phyloP scores from a whole-genome alignment of 805 yeast species.

The Lipomyces starkeyi region DNA sequence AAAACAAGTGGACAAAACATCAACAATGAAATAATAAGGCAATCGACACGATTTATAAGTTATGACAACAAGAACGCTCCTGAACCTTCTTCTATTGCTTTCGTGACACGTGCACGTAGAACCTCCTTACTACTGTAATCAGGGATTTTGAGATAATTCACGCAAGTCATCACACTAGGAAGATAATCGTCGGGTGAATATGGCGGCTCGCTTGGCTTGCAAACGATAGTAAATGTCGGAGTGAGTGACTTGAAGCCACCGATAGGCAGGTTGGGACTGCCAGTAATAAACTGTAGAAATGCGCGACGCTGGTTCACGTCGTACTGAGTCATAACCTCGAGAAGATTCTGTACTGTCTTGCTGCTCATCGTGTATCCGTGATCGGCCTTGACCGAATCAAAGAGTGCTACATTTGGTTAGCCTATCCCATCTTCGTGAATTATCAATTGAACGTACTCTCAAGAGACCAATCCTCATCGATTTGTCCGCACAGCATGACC shows the following conservation, averaged over 20 bases:
- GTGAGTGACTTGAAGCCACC: constrained; percentile 87
- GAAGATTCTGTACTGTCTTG: constrained; percentile 60
- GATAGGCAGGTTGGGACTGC: constrained; percentile 89
- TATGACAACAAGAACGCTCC: constrained; percentile 48
- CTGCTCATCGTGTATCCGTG: constrained; percentile 87
- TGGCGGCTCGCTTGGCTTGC: constrained; percentile 75
- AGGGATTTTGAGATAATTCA: constrained; percentile 89
- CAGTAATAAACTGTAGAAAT: constrained; percentile 87
- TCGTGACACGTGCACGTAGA: constrained; percentile 62
- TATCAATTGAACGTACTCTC: constrained; percentile 41
- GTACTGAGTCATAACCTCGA: constrained; percentile 67
- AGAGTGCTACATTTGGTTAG: constrained; percentile 54
- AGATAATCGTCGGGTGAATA: constrained; percentile 74
- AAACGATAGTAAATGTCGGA: constrained; percentile 87
- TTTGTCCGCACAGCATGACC: constrained; percentile 71
- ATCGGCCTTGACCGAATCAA: constrained; percentile 73
- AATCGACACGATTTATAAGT: constrained; percentile 1
- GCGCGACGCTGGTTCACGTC: constrained; percentile 61
- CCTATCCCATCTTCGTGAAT: constrained; percentile 38
- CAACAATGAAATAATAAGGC: background rate
- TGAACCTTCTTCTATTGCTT: constrained; percentile 86
- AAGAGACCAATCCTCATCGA: constrained; percentile 81
- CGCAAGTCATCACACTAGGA: constrained; percentile 99
- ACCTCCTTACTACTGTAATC: constrained; percentile 69
- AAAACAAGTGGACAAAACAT: background rate